These are phyloP conservation scores for Solanum hybrid DNA, from an alignment of 305 asterid genomes.

Conservation along the genomic window DNA sequence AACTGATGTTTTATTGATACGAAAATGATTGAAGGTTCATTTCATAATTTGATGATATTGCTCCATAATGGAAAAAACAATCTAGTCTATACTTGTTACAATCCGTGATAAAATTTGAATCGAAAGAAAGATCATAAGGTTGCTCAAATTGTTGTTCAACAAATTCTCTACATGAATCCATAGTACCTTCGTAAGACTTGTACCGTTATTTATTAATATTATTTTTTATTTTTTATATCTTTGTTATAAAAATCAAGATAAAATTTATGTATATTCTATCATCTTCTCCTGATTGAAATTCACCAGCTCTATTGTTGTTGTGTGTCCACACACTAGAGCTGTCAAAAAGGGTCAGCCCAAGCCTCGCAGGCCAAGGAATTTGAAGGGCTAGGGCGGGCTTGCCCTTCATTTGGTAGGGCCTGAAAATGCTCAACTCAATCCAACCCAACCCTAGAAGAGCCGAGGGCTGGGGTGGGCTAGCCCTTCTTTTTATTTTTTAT, in stretches of 20 bases:
- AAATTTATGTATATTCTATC: background rate
- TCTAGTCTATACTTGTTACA: background rate
- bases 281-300: background rate
- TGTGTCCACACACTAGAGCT: background rate
- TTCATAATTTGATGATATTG: background rate
- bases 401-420: too few relatives aligned
- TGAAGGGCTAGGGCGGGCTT: too few relatives aligned
- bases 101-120: background rate
- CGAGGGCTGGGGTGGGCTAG: too few relatives aligned
- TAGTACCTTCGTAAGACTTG: too few relatives aligned
- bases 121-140: background rate
- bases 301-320: background rate
- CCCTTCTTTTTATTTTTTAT: too few relatives aligned
- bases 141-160: background rate
- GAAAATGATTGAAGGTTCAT: background rate
- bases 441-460: too few relatives aligned
- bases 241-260: background rate
- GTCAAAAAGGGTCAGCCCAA: too few relatives aligned
- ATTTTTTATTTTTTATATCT: background rate
- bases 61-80: background rate
- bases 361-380: too few relatives aligned
- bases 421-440: too few relatives aligned
- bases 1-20: too few relatives aligned
- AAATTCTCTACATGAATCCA: background rate
- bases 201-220: background rate